Evolutionary conservation across 441 rosid species (phyloP).

Genomic region (Mallotus repandus): DNA sequence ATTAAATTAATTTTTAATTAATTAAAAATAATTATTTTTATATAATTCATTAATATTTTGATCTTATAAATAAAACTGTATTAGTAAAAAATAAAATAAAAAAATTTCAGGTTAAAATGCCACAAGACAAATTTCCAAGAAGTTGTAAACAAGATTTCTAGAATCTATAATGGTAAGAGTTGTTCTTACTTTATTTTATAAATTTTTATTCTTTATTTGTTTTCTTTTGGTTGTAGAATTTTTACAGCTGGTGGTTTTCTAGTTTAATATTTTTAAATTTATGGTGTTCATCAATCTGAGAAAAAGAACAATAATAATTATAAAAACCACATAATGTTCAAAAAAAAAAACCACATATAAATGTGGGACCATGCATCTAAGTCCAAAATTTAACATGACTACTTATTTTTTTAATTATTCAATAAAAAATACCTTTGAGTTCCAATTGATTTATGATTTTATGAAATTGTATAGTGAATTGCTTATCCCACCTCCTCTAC

Average conservation of each 20-base stretch:
- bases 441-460: neutral
- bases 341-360: slow-evolving; percentile 13
- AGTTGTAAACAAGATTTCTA: slow-evolving; percentile 41
- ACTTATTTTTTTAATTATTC: slow-evolving; percentile 1
- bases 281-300: neutral
- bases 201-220: neutral
- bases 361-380: slow-evolving; percentile 7
- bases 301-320: neutral
- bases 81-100: too few species aligned
- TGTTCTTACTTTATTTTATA: slow-evolving; percentile 20
- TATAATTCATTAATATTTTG: neutral
- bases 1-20: too few species aligned
- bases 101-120: slow-evolving; percentile 18
- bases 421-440: neutral
- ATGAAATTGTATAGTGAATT: neutral
- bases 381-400: slow-evolving; percentile 5
- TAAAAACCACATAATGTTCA: slow-evolving; percentile 12
- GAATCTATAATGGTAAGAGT: slow-evolving; percentile 40
- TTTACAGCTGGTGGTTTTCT: slow-evolving; percentile 27
- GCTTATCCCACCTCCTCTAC: neutral
- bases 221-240: slow-evolving; percentile 8
- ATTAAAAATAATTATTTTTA: too few species aligned
- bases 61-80: neutral
- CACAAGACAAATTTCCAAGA: slow-evolving; percentile 27
- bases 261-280: neutral